Base-by-base conservation (phyloP, 257 asterid species). In the Ophiorrhiza pumila region DNA sequence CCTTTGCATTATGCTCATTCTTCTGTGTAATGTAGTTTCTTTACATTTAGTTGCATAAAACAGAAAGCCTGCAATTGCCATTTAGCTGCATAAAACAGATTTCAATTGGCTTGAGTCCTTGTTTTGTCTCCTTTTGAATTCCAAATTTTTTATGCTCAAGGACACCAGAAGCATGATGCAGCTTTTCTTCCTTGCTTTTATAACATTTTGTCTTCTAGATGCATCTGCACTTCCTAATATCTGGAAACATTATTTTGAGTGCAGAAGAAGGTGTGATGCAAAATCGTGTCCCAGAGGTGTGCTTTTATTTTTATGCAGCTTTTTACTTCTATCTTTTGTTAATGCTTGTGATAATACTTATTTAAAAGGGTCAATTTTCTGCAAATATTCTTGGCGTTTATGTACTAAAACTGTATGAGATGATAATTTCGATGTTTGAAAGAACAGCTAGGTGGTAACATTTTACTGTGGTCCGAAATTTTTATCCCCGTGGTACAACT, bases 181-280 rank as follows among this genome's bases (percentile, higher is more conserved):
- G 47, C 27, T 41, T 71, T 71, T 29, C 55, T 42, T 2, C 43
- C 59, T 43, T 34, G 20, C 52, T 47, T 18, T 15, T 22, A 70
- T 53, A 37, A 4, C 35, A 5, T 53, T 34, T n/a, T 27, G 34
- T 35, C 18, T 35, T 37, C 7, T 17, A 32, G 37, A 14, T 61
- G 29, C 52, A 20, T 42, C 13, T 23, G 11, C 32, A 4, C 14
- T 39, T 42, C 68, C 74, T 84, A 65, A 76, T 65, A 29, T 25
- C 34, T 71, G 65, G 69, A 72, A 61, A 50, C 68, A 70, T 49
- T 14, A 49, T 71, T 68, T 74, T 52, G 53, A 57, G 35, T 77
- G 94, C 91, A 90, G 99, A 86, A 32, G 76, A 78, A 75, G 81
- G 76, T 72, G 85, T 66, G 75, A 77, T 49, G 77, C 81, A 81